These are phyloP conservation scores for Sporothrix luriei DNA, from an alignment of 2,329 filamentous ascomycete genomes.

Conservation along the genomic window DNA sequence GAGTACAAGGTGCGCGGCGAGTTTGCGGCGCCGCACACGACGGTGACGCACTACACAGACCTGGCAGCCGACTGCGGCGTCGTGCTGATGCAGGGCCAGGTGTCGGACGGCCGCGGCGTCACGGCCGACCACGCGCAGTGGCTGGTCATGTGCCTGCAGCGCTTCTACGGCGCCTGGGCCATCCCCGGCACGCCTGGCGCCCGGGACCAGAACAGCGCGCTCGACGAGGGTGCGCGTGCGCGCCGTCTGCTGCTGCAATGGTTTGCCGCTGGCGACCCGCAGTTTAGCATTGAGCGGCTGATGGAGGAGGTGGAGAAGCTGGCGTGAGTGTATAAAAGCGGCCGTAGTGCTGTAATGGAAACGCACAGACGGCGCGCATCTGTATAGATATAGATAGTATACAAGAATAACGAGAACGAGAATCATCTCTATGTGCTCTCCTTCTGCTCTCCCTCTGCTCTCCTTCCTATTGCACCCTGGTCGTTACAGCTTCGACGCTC, in stretches of 20 bases:
- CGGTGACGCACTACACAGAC: slow-evolving; percentile 87
- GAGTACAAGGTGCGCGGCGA: slow-evolving; percentile 91
- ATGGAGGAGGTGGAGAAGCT: slow-evolving; percentile 88
- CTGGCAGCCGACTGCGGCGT: slow-evolving; percentile 72
- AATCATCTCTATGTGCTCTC: background rate
- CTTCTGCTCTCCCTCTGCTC: background rate
- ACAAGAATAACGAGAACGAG: slow-evolving; percentile 14
- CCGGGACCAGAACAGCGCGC: slow-evolving; percentile 43
- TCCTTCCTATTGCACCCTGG: background rate
- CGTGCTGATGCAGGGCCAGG: slow-evolving; percentile 81
- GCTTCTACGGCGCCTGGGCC: slow-evolving; percentile 78
- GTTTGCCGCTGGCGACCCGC: slow-evolving; percentile 76
- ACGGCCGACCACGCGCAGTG: slow-evolving; percentile 81
- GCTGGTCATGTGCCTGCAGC: slow-evolving; percentile 89
- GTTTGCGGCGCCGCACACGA: slow-evolving; percentile 89
- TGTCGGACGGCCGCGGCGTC: slow-evolving; percentile 75
- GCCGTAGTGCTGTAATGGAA: slow-evolving; percentile 1
- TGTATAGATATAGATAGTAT: background rate
- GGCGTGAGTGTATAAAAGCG: slow-evolving; percentile 44
- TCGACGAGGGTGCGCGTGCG: slow-evolving; percentile 60
- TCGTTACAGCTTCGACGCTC: slow-evolving; percentile 47
- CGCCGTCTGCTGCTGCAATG: slow-evolving; percentile 74
- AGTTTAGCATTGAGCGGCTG: slow-evolving; percentile 81
- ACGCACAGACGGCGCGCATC: slow-evolving; percentile 5
- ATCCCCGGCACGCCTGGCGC: slow-evolving; percentile 42